Evolutionary conservation across 805 yeast species (phyloP).

Genomic region (Blastobotrys chiropterorum): DNA sequence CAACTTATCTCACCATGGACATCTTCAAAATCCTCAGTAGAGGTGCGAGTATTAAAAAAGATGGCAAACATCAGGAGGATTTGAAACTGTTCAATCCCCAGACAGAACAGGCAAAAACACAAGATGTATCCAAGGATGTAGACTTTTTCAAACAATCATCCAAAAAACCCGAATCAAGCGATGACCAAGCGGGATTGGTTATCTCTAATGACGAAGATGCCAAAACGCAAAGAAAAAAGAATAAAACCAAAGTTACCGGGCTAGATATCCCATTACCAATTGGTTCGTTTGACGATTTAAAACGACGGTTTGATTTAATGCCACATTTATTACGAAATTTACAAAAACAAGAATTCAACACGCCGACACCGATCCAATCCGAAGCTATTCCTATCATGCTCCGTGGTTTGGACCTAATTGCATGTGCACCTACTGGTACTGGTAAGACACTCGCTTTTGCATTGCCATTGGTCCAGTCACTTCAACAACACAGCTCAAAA

Average conservation of each 20-base stretch:
- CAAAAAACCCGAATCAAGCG: slow-evolving; percentile 32
- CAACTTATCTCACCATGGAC: slow-evolving; percentile 51
- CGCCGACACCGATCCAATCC: slow-evolving; percentile 90
- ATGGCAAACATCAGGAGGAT: slow-evolving; percentile 37
- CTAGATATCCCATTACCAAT: slow-evolving; percentile 86
- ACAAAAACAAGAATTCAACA: slow-evolving; percentile 61
- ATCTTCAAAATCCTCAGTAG: slow-evolving; percentile 77
- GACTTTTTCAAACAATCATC: slow-evolving; percentile 65
- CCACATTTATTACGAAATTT: slow-evolving; percentile 54
- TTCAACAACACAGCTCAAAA: slow-evolving; percentile 28
- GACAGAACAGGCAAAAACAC: slow-evolving; percentile 30
- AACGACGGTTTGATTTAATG: slow-evolving; percentile 60
- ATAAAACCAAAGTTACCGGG: slow-evolving; percentile 70
- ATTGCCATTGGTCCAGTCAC: slow-evolving; percentile 68
- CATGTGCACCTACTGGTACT: slow-evolving; percentile 98
- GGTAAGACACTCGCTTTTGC: slow-evolving; percentile 93
- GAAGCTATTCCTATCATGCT: slow-evolving; percentile 78
- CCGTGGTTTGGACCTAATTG: slow-evolving; percentile 68
- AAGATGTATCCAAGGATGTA: slow-evolving; percentile 56
- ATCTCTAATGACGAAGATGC: slow-evolving; percentile 58
- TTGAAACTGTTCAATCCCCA: slow-evolving; percentile 22
- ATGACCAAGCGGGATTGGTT: slow-evolving; percentile 35
- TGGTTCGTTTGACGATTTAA: slow-evolving; percentile 79
- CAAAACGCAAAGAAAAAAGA: slow-evolving; percentile 46
- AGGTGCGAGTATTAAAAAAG: slow-evolving; percentile 73